phyloP scores from a whole-genome alignment of 495 filamentous ascomycete species.

The Trichoderma reesei region DNA sequence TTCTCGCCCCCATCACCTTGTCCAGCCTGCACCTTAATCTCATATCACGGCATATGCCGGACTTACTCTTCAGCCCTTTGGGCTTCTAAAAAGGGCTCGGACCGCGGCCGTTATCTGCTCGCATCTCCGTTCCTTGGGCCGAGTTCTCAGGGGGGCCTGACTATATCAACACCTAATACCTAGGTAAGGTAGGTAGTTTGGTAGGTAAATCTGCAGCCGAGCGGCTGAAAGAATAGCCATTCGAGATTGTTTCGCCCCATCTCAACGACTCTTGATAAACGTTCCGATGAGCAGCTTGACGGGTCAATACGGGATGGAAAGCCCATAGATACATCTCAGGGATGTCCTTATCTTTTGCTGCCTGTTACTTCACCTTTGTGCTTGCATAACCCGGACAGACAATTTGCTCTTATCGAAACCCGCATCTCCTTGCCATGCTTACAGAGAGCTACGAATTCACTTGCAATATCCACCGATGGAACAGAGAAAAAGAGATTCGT shows the following conservation, averaged over 20 bases:
- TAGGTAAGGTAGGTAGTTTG: too few species aligned
- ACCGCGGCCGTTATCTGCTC: background rate
- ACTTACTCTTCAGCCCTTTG: background rate
- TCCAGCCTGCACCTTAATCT: background rate
- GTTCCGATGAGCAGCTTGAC: background rate
- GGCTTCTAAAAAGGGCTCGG: background rate
- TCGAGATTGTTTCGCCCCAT: background rate
- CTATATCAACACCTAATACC: too few species aligned
- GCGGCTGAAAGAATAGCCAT: conserved; percentile 2
- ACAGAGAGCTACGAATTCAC: too few species aligned
- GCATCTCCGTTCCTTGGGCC: background rate
- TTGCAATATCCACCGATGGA: background rate
- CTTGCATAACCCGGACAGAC: background rate
- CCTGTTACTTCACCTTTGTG: background rate
- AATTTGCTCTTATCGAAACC: background rate
- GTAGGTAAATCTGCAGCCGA: too few species aligned
- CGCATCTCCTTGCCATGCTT: too few species aligned
- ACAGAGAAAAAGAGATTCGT: background rate
- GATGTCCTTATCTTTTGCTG: background rate
- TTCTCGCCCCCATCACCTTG: too few species aligned
- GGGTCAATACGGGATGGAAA: background rate
- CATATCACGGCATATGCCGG: background rate
- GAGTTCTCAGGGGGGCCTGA: background rate
- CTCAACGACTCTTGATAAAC: too few species aligned
- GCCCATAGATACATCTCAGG: background rate